These are phyloP conservation scores for Tulasnella sp. DNA, from an alignment of 768 basidiomycete genomes.

Conservation along the genomic window DNA sequence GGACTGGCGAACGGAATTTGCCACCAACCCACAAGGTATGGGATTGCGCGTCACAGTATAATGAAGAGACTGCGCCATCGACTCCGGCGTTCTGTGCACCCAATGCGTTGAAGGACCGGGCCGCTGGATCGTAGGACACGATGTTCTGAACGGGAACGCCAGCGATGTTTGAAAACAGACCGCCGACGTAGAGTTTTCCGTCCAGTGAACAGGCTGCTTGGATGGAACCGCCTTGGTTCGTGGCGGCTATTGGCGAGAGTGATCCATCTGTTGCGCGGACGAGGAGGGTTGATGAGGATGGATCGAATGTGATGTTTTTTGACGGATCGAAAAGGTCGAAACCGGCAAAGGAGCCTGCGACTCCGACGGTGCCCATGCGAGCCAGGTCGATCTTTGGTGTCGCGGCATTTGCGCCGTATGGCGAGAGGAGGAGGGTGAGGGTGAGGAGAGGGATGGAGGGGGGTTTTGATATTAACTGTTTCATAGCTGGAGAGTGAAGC, in stretches of 20 bases:
- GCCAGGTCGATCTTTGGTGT: slow-evolving; percentile 62
- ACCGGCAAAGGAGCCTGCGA: slow-evolving; percentile 85
- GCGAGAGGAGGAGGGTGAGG: background rate
- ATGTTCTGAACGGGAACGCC: slow-evolving; percentile 62
- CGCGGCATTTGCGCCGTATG: slow-evolving; percentile 32
- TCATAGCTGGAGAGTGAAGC: background rate
- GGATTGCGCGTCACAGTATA: slow-evolving; percentile 70
- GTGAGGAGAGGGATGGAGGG: background rate
- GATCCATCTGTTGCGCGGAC: slow-evolving; percentile 61
- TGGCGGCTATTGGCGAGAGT: slow-evolving; percentile 66
- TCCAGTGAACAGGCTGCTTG: slow-evolving; percentile 65
- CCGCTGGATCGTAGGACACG: slow-evolving; percentile 64
- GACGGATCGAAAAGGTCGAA: slow-evolving; percentile 64
- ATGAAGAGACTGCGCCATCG: slow-evolving; percentile 63
- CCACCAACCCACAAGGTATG: slow-evolving; percentile 77
- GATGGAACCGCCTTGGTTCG: slow-evolving; percentile 75
- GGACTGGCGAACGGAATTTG: slow-evolving; percentile 43
- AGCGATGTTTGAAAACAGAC: slow-evolving; percentile 71
- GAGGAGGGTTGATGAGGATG: slow-evolving; percentile 66
- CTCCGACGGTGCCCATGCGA: slow-evolving; percentile 87
- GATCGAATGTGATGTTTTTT: slow-evolving; percentile 54
- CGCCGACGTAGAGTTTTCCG: slow-evolving; percentile 72
- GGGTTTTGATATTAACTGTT: slow-evolving; percentile 5
- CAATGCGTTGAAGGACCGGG: slow-evolving; percentile 56
- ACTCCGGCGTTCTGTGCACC: slow-evolving; percentile 55